Evolutionary conservation across 495 filamentous ascomycete genomes (phyloP), one percentile per base, ranked within the genome.

Genomic region (Podospora didyma): DNA sequence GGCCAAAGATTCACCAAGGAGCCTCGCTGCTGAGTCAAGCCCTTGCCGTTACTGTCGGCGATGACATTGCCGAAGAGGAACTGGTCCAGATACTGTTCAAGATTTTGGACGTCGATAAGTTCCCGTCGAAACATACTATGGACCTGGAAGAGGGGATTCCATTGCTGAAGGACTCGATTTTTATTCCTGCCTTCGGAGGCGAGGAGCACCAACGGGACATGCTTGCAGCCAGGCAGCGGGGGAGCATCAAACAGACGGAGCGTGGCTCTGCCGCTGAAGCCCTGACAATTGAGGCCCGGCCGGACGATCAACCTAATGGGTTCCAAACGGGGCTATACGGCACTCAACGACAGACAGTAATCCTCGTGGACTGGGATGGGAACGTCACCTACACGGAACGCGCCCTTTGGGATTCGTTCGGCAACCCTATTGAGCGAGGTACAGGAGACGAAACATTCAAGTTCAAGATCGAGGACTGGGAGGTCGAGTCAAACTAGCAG

Each of bases 291-390:
- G 67, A 58, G 49, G 65, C 69, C 23, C 26, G 49, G 34, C 47
- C 47, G 50, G 65, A 28, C 53, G 56, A 61, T 12, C 61, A 66
- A 6, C 60, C 57, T 19, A 64, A 66, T 14, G 73, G 75, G 21
- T 77, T 76, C 44, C 75, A 79, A 64, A 79, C 76, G 17, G 85
- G 86, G 11, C 70, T 82, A 14, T 97, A 98, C 72, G 94, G 94
- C n/a, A 98, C 94, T 1, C 90, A 96, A 69, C 85, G 90, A 60
- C 93, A 98, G 76, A 96, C 90, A 0, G 75, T 97, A 12, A 74
- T 97, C 22, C 77, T 97, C 17, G 86, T 96, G 23, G 84, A 85
- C 58, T 80, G 80, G 66, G 75, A 86, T 19, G 93, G 92, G 14
- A 82, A 85, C 49, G 83, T 95, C 42, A 86, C 83, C 12, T 97